These are phyloP conservation scores for Candida tallmaniae DNA, from an alignment of 805 yeast species.

Conservation along the genomic window DNA sequence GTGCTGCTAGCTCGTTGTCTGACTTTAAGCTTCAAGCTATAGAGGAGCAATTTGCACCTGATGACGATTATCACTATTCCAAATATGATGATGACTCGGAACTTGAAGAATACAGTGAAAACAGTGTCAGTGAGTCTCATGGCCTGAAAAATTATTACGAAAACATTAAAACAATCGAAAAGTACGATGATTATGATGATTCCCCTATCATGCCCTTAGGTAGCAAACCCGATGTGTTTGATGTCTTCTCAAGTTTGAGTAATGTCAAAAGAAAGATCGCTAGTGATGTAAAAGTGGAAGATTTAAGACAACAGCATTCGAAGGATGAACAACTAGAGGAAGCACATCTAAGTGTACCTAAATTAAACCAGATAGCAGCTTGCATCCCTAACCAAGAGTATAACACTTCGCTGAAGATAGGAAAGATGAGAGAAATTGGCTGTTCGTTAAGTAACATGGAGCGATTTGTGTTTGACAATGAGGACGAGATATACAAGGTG, in stretches of 20 bases:
- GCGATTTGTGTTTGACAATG: conserved; percentile 12
- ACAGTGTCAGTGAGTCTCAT: not conserved
- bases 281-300: too few species aligned
- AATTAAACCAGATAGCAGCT: too few species aligned
- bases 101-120: not conserved
- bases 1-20: conserved; percentile 41
- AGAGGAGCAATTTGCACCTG: conserved; percentile 26
- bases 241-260: conserved; percentile 1
- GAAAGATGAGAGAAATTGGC: too few species aligned
- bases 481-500: conserved; percentile 16
- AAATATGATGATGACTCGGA: not conserved
- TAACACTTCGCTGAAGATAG: too few species aligned
- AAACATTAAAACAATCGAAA: conserved; percentile 1
- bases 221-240: not conserved
- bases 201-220: not conserved
- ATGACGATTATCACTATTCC: not conserved
- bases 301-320: too few species aligned
- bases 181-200: conserved; percentile 2
- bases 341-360: too few species aligned
- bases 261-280: too few species aligned
- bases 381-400: too few species aligned
- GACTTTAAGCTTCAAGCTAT: conserved; percentile 32
- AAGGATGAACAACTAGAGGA: not conserved
- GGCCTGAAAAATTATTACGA: conserved; percentile 2
- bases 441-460: conserved; percentile 16